A percentile compares a stretch with the other conserved stretches of the same genome.
phyloP scores from a whole-genome alignment of 352 stramenopile species.

The Thalassiosira hispida region DNA sequence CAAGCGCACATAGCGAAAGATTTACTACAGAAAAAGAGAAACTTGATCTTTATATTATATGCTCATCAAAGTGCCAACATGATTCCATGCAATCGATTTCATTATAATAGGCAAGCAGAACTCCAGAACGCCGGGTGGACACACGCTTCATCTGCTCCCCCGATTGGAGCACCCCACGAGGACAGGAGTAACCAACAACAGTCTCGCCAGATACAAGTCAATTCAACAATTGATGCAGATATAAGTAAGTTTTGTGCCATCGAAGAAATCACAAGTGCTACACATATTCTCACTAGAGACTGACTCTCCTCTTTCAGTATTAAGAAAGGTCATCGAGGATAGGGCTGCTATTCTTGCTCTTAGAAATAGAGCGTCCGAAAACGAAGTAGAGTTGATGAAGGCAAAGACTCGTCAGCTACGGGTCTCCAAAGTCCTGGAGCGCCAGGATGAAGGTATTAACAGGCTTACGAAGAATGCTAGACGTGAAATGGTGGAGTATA shows the following conservation, averaged over 20 bases:
- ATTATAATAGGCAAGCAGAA: slow-evolving; percentile 5
- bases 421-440: slow-evolving; percentile 8
- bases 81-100: slow-evolving; percentile 3
- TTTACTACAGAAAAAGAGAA: no score
- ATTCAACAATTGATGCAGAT: slow-evolving; percentile 22
- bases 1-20: no score
- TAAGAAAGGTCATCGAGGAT: slow-evolving; percentile 52
- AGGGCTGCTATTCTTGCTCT: slow-evolving; percentile 40
- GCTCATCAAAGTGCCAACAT: background rate
- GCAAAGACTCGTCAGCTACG: slow-evolving; percentile 35
- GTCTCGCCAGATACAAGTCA: slow-evolving; percentile 15
- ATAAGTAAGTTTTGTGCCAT: slow-evolving; percentile 1
- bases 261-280: background rate
- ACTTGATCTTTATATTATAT: no score
- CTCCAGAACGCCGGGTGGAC: background rate
- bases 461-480: slow-evolving; percentile 36
- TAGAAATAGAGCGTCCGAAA: slow-evolving; percentile 20
- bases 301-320: background rate
- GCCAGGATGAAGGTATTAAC: slow-evolving; percentile 31
- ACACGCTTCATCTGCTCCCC: background rate
- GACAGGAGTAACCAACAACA: background rate
- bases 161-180: background rate
- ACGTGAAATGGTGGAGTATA: slow-evolving; percentile 34
- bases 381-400: slow-evolving; percentile 37
- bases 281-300: background rate